These are phyloP conservation scores for Sugiyamaella qingdaonensis DNA, from an alignment of 805 yeast genomes.

Conservation along the genomic window DNA sequence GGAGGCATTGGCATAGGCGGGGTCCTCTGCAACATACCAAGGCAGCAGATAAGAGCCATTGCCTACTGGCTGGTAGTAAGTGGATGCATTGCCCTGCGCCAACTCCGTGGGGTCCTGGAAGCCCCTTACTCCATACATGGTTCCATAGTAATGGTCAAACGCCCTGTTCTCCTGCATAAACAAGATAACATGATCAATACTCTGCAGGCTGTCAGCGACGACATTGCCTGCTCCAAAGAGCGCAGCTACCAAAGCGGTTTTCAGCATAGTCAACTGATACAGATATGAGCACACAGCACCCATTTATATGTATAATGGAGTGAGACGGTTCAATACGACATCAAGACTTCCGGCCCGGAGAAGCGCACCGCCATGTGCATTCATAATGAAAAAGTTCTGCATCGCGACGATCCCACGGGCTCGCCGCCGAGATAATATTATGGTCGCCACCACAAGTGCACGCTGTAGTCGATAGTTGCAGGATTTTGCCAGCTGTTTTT, in stretches of 20 bases:
- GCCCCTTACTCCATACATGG: conserved; percentile 29
- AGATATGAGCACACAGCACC: not conserved
- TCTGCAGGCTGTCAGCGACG: conserved; percentile 6
- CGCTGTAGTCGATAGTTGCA: no score
- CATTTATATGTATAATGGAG: not conserved
- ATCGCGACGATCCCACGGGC: no score
- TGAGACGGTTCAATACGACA: not conserved
- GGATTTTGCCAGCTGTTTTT: no score
- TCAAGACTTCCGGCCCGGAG: not conserved
- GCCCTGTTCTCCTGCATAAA: conserved; percentile 30
- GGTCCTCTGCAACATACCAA: conserved; percentile 20
- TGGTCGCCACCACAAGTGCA: no score
- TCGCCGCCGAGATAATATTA: no score
- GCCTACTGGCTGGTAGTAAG: conserved; percentile 23
- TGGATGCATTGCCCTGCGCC: conserved; percentile 9
- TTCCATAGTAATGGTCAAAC: conserved; percentile 27
- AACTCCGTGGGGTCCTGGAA: conserved; percentile 27
- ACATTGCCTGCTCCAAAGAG: conserved; percentile 5
- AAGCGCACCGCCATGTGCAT: not conserved
- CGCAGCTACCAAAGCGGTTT: not conserved
- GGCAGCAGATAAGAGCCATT: conserved; percentile 21
- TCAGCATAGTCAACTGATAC: not conserved
- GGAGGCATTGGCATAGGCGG: conserved; percentile 19
- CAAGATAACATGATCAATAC: conserved; percentile 22
- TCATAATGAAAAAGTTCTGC: no score